These are phyloP conservation scores for Monilinia fructicola DNA, from an alignment of 2,329 filamentous ascomycete genomes.

Conservation along the genomic window DNA sequence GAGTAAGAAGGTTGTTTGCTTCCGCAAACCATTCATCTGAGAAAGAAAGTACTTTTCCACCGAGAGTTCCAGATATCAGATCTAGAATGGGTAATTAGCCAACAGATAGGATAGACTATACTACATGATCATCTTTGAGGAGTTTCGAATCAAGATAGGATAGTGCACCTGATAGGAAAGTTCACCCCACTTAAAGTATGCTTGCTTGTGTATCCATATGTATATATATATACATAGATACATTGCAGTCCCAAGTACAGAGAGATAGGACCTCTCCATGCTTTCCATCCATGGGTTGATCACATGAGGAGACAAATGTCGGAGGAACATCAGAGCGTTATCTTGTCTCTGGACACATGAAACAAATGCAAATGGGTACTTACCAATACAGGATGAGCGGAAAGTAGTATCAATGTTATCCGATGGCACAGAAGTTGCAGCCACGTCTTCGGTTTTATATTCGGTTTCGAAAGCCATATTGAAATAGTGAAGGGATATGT, in stretches of 20 bases:
- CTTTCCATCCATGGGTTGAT: background rate
- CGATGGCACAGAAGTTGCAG: slow-evolving; percentile 50
- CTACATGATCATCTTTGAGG: background rate
- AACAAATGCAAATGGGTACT: slow-evolving; percentile 34
- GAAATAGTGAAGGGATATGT: background rate
- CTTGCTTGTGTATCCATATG: background rate
- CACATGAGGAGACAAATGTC: background rate
- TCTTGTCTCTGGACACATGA: background rate
- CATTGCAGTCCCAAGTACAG: background rate
- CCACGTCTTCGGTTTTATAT: slow-evolving; percentile 57
- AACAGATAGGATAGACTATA: background rate
- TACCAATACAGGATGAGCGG: slow-evolving; percentile 61
- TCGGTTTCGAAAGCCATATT: slow-evolving; percentile 45
- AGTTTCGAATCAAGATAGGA: background rate
- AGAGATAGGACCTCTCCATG: background rate
- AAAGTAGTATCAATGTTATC: slow-evolving; percentile 62
- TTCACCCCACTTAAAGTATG: background rate
- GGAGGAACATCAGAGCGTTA: background rate
- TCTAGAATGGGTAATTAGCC: slow-evolving; percentile 46
- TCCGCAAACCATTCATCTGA: slow-evolving; percentile 71
- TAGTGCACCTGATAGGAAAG: background rate
- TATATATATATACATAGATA: background rate
- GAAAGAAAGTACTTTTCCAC: slow-evolving; percentile 63
- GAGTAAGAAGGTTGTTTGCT: slow-evolving; percentile 62
- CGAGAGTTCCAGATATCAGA: slow-evolving; percentile 59